These are phyloP conservation scores for Phyllachora maydis DNA, from an alignment of 2,329 filamentous ascomycete genomes.

Conservation along the genomic window DNA sequence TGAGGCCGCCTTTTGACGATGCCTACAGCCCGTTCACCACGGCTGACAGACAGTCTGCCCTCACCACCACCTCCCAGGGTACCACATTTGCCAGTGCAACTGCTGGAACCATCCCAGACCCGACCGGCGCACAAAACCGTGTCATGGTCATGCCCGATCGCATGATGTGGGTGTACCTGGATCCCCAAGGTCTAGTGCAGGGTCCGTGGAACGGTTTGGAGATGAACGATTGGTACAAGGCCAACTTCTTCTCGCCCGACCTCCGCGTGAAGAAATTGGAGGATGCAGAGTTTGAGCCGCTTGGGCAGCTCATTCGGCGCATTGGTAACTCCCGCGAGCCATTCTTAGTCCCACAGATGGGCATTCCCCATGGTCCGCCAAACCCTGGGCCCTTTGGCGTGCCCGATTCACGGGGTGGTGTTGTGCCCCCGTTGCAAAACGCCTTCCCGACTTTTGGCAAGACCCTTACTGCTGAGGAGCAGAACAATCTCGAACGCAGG, in stretches of 20 bases:
- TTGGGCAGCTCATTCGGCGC: conserved; percentile 82
- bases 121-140: conserved; percentile 48
- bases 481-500: conserved; percentile 85
- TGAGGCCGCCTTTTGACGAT: too few species aligned
- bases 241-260: conserved; percentile 90
- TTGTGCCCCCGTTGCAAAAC: conserved; percentile 74
- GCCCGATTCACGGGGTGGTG: conserved; percentile 32
- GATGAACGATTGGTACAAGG: conserved; percentile 99
- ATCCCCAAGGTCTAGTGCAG: conserved; percentile 80
- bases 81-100: conserved; percentile 11
- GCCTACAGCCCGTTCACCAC: conserved; percentile 15
- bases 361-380: conserved; percentile 72
- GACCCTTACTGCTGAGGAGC: conserved; percentile 89
- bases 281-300: conserved; percentile 80
- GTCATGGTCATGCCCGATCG: conserved; percentile 99
- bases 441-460: conserved; percentile 94
- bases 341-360: conserved; percentile 93
- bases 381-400: conserved; percentile 26
- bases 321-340: conserved; percentile 96
- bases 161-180: conserved; percentile 97
- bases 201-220: conserved; percentile 91
- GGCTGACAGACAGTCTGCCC: conserved; percentile 15
- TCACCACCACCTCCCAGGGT: conserved; percentile 11
- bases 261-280: conserved; percentile 89
- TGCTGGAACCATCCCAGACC: conserved; percentile 16